Evolutionary conservation across 306 rosid species (phyloP).

Genomic region (Pyrus pyrifolia): DNA sequence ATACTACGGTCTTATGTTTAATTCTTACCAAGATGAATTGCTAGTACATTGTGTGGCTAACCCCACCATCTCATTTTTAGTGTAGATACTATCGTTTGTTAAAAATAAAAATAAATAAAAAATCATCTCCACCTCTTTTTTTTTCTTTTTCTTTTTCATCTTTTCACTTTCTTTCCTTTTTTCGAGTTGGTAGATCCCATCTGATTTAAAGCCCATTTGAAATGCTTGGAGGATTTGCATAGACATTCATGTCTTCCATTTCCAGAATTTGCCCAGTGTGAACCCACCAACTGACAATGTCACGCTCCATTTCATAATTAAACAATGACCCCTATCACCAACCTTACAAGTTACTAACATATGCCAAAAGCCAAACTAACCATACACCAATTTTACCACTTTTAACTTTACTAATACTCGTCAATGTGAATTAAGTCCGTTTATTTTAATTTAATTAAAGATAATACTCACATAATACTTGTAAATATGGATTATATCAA

Average conservation of each 20-base stretch:
- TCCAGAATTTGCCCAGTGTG: slow-evolving; percentile 3
- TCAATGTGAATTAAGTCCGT: neutral
- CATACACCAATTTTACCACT: neutral
- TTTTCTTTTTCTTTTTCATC: neutral
- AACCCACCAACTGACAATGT: slow-evolving; percentile 11
- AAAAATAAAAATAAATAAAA: no score
- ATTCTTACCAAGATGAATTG: no score
- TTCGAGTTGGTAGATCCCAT: neutral
- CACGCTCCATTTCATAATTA: slow-evolving; percentile 8
- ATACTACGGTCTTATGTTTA: no score
- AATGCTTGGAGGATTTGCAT: neutral
- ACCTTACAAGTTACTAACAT: neutral
- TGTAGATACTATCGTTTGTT: no score
- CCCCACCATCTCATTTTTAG: no score
- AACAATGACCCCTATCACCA: neutral
- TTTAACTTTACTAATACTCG: neutral
- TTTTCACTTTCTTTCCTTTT: neutral
- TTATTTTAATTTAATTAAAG: no score
- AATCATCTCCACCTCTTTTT: neutral
- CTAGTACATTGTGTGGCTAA: no score
- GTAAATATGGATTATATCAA: no score
- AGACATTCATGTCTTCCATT: neutral
- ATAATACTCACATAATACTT: neutral
- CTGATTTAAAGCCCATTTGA: neutral
- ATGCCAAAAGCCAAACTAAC: neutral